Percentiles rank a stretch among this genome's conserved stretches.
phyloP scores from a whole-genome alignment of 1,284 basidiomycete genomes.

The Coniferiporia sulphurascens region DNA sequence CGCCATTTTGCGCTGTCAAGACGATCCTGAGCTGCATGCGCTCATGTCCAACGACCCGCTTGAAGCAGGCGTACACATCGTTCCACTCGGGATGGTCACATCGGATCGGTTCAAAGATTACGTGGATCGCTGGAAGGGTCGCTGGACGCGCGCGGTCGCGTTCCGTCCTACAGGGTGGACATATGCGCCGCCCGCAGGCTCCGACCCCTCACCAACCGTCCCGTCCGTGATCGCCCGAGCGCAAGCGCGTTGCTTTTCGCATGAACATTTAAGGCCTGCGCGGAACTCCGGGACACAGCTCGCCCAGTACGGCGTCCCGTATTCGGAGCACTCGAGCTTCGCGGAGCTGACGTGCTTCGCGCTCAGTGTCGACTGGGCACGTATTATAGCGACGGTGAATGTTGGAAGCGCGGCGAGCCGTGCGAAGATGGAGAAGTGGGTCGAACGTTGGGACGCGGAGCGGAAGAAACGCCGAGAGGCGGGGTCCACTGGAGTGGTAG shows the following conservation, averaged over 20 bases:
- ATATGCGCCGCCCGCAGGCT: slow-evolving; percentile 66
- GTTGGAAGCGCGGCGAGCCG: slow-evolving; percentile 77
- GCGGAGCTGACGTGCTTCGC: slow-evolving; percentile 94
- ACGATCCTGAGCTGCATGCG: slow-evolving; percentile 75
- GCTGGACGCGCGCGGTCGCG: slow-evolving; percentile 73
- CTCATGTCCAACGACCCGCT: slow-evolving; percentile 77
- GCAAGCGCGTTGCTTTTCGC: slow-evolving; percentile 62
- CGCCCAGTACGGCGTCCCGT: slow-evolving; percentile 87
- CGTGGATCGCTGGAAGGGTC: slow-evolving; percentile 68
- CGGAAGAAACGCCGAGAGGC: slow-evolving; percentile 52
- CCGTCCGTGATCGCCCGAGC: slow-evolving; percentile 61
- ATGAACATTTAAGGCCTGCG: slow-evolving; percentile 63
- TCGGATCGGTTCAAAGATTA: slow-evolving; percentile 79
- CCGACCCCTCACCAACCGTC: slow-evolving; percentile 58
- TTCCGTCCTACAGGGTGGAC: slow-evolving; percentile 96
- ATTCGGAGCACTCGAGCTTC: slow-evolving; percentile 95
- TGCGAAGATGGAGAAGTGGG: slow-evolving; percentile 83
- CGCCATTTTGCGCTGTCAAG: slow-evolving; percentile 76
- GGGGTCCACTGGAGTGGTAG: slow-evolving; percentile 29
- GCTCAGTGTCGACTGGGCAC: slow-evolving; percentile 73
- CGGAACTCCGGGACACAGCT: slow-evolving; percentile 65
- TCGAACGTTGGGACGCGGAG: slow-evolving; percentile 83
- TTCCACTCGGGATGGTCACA: slow-evolving; percentile 76
- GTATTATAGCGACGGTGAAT: slow-evolving; percentile 95
- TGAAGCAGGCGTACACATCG: slow-evolving; percentile 79